phyloP scores from a whole-genome alignment of 257 asterid species.

The Echium plantagineum region DNA sequence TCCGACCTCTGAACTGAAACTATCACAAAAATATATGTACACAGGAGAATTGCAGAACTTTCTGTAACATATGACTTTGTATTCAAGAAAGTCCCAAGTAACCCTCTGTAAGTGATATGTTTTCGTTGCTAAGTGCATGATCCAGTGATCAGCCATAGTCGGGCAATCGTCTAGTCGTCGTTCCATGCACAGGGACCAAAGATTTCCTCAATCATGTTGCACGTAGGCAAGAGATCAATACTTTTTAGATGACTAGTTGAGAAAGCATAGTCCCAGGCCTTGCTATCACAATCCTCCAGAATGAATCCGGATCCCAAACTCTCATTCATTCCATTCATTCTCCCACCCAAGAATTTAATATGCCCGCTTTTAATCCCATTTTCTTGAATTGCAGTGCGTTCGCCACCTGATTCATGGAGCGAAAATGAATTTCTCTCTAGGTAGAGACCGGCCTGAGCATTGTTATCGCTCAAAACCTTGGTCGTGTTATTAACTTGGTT shows the following conservation, averaged over 20 bases:
- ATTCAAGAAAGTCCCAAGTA: not conserved
- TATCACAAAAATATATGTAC: not conserved
- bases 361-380: slow-evolving; percentile 7
- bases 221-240: slow-evolving; percentile 22
- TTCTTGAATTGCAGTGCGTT: too few species aligned
- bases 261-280: slow-evolving; percentile 18
- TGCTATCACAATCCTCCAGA: slow-evolving; percentile 8
- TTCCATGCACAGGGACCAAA: slow-evolving; percentile 24
- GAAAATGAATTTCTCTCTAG: too few species aligned
- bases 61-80: too few species aligned
- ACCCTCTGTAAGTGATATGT: not conserved
- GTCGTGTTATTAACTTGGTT: not conserved
- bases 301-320: slow-evolving; percentile 10
- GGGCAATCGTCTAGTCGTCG: slow-evolving; percentile 1
- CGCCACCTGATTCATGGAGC: too few species aligned
- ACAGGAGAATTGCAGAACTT: not conserved
- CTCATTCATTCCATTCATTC: slow-evolving; percentile 8
- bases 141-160: not conserved
- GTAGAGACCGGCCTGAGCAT: too few species aligned
- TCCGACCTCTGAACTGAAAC: not conserved
- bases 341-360: slow-evolving; percentile 5
- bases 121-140: not conserved
- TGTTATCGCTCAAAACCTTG: not conserved
- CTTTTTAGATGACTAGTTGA: slow-evolving; percentile 9
- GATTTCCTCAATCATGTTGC: slow-evolving; percentile 30